Base-by-base conservation (phyloP, 2,329 filamentous ascomycete species). In the Hypoxylon sp. region DNA sequence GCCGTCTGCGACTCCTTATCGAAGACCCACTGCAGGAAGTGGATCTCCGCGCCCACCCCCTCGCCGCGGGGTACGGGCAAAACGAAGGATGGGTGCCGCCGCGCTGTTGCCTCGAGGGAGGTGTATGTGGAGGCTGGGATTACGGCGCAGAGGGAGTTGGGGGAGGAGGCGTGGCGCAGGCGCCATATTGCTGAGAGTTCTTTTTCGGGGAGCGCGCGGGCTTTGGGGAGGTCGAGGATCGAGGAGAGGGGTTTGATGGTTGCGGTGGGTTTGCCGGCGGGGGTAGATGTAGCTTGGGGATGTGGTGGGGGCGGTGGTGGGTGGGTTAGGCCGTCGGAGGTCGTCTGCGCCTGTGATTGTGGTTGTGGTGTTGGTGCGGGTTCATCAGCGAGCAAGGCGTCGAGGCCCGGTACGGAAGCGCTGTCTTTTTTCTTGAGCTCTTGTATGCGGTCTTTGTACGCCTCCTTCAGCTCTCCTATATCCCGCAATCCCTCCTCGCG, bases 11-110 rank as follows among this genome's bases (percentile, higher is more conserved):
- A 87, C 63, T 83, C 83, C 22, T 81, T 82, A 67, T 97, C 94
- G 81, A 97, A 98, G 0, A 92, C 92, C 94, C 97, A 99, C 81
- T 99, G 95, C 69, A 99, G 82, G 80, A 97, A 97, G 81, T 99
- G 96, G 50, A 99, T 94, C 80, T 98, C 96, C 51, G 94, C 93
- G 56, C 93, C 93, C 72, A 85, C 84, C 24, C 80, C 82, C 51
- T 82, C 81, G 80, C 65, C 65, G 17, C 87, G 92, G 72, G 92
- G 92, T 5, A 98, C 87, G 0, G 96, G 96, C 1, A 99, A 88
- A 61, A 99, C 91, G 82, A 99, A 99, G 74, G 94, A 91, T 13
- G 96, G 96, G 78, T 95, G 88, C 56, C 84, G 84, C 70, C 89
- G 89, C 13, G 94, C 96, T 2, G 90, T 89, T 0, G 82, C 79